Base-by-base conservation (phyloP, 2,329 filamentous ascomycete species). In the Hortaea werneckii region DNA sequence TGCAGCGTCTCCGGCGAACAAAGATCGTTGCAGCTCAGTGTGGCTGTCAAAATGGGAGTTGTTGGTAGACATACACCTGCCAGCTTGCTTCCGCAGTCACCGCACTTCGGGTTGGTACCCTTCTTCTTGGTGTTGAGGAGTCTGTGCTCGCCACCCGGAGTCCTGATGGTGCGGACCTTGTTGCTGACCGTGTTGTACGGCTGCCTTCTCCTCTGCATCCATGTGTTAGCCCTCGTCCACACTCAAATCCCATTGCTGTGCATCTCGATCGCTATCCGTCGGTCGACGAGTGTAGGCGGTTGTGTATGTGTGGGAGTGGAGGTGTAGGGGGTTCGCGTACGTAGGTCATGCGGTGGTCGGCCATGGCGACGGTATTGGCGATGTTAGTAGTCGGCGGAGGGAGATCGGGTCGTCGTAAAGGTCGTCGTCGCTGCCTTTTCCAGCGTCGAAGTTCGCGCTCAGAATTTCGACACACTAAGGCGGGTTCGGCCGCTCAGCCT, bases 111-210 rank as follows among this genome's bases (percentile, higher is more conserved):
- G 58, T 89, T 85, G 70, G 88, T 94, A 64, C 89, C 92, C 72
- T 83, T 86, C 87, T 98, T 98, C 86, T 96, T 96, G 79, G 95
- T 89, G 84, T 98, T 90, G 65, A 96, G 85, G 70, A 95, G 83
- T 72, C 92, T 83, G 67, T 95, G 83, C 72, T 90, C 81, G 71
- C 92, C 92, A 72, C 92, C 94, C 61, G 94, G 92, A 61, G 92
- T 98, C 82, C 92, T 92, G 74, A 95, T 73, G 67, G 94, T 79
- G 70, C 92, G 85, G 71, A 92, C 90, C 75, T 88, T 87, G 85
- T 98, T 95, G 72, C 87, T 94, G 71, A 78, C 78, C 72, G 90
- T 96, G 83, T 96, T 96, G 86, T 96, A 98, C 61, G 73, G 70
- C 60, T 74, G 71, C 64, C 74, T 69, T 65, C 74, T 71, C 63